Conservation (phyloP, 2,329 filamentous ascomycete genomes). For the Capronia coronata region DNA sequence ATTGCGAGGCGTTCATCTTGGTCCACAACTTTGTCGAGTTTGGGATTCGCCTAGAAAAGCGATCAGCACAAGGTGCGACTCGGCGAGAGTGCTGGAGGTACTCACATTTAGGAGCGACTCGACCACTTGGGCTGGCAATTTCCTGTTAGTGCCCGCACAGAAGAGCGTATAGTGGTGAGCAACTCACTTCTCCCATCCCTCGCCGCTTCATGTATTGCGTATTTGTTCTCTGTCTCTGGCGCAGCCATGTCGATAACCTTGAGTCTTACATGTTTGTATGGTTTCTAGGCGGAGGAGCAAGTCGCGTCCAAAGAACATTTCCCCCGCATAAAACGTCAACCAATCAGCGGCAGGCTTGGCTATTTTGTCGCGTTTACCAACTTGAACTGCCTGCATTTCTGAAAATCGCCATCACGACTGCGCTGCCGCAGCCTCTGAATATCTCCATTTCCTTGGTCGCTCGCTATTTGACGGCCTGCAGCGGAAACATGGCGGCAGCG, state of each 20-base stretch:
- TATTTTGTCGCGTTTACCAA: neutral
- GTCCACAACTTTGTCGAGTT: constrained; percentile 66
- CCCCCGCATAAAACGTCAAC: neutral
- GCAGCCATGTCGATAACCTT: neutral
- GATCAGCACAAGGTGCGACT: neutral
- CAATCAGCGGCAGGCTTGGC: neutral
- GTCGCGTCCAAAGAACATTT: neutral
- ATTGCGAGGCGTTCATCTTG: constrained; percentile 83
- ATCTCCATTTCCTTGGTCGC: neutral
- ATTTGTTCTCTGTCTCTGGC: constrained; percentile 50
- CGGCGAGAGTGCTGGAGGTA: neutral
- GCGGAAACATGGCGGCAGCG: constrained; percentile 25
- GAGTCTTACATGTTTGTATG: neutral
- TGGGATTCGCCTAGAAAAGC: constrained; percentile 55
- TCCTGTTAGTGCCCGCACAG: constrained; percentile 3
- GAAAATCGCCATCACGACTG: neutral
- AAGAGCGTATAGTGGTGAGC: neutral
- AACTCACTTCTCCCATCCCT: constrained; percentile 72
- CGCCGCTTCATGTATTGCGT: constrained; percentile 78
- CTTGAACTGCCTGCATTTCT: neutral
- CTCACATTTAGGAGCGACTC: constrained; percentile 1
- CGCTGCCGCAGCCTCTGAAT: neutral
- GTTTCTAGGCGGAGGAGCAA: neutral
- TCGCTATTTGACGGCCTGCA: too few species aligned
- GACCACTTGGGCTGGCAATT: constrained; percentile 14